Conservation (phyloP, 768 basidiomycete genomes). For the Leccinum uliginosum region DNA sequence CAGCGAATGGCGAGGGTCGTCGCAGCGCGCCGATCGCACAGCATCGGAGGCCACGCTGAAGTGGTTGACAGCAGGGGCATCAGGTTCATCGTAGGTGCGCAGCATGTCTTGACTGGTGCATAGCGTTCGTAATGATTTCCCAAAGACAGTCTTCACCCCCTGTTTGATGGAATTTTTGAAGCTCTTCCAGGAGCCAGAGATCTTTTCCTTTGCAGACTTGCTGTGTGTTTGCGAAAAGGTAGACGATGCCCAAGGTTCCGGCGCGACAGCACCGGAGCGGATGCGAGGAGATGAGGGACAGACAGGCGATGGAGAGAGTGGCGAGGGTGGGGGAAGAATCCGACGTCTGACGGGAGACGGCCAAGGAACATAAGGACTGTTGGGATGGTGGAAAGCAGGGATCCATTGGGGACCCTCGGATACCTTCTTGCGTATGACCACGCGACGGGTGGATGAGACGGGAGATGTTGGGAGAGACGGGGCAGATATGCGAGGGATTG, state of each 20-base stretch:
- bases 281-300: constrained; percentile 33
- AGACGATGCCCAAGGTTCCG: constrained; percentile 36
- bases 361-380: constrained; percentile 57
- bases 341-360: constrained; percentile 38
- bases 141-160: constrained; percentile 18
- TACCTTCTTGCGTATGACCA: constrained; percentile 12
- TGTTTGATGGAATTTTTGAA: constrained; percentile 30
- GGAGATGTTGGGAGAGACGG: constrained; percentile 16
- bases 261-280: constrained; percentile 38
- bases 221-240: constrained; percentile 15
- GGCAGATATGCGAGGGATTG: constrained; percentile 1
- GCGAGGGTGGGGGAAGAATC: constrained; percentile 36
- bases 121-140: constrained; percentile 10
- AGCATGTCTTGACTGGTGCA: constrained; percentile 9
- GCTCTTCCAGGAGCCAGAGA: constrained; percentile 28
- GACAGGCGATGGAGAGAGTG: constrained; percentile 31
- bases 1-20: constrained; percentile 21
- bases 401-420: constrained; percentile 31
- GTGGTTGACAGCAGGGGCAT: neutral
- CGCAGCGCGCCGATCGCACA: constrained; percentile 10
- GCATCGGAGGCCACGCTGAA: neutral
- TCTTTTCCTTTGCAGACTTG: constrained; percentile 18
- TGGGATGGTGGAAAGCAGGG: constrained; percentile 44
- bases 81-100: constrained; percentile 6
- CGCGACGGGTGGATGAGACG: constrained; percentile 12